Conservation (phyloP, 495 filamentous ascomycete genomes). For the Bathelium albidoporum region DNA sequence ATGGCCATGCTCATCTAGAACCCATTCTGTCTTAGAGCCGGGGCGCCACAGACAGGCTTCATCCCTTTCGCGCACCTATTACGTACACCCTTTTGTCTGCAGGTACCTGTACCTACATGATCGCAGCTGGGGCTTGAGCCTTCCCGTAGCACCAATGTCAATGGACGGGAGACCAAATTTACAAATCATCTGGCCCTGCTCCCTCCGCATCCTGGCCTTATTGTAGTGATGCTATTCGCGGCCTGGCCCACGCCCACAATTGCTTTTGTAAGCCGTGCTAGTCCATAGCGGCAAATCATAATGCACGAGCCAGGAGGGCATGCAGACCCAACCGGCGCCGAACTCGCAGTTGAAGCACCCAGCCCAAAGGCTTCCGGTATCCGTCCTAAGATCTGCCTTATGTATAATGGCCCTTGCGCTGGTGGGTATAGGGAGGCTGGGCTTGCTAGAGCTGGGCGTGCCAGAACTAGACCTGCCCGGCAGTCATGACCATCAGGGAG, state of each 20-base stretch:
- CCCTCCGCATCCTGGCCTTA: not conserved
- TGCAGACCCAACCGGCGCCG: not conserved
- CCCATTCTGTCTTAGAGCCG: no score
- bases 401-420: not conserved
- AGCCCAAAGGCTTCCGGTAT: not conserved
- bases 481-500: not conserved
- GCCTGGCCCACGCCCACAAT: not conserved
- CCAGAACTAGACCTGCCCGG: no score
- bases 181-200: not conserved
- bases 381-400: not conserved
- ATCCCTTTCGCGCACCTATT: no score
- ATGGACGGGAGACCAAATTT: not conserved
- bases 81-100: not conserved
- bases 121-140: not conserved
- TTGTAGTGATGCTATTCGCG: not conserved
- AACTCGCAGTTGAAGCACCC: not conserved
- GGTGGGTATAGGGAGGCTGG: not conserved
- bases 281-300: not conserved
- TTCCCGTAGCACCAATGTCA: not conserved
- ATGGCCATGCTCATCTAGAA: no score
- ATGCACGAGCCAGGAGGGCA: not conserved
- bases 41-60: no score
- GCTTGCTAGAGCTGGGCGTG: not conserved
- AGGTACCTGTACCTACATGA: slow-evolving; percentile 1
- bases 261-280: not conserved